Evolutionary conservation across 148 eudicot genomes (phyloP).

Genomic region (Diospyros lotus): DNA sequence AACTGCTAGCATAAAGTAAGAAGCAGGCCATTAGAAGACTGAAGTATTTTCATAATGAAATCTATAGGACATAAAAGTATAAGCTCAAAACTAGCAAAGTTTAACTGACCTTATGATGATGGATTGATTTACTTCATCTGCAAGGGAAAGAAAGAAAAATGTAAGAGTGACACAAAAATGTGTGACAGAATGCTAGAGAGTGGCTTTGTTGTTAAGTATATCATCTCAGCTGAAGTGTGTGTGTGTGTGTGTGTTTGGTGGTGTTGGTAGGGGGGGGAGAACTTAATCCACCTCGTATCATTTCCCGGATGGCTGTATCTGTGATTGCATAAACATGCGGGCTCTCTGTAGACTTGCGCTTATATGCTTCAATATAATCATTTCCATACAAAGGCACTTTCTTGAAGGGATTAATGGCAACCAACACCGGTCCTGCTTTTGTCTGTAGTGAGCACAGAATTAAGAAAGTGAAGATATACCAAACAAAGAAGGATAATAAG

Average conservation of each 20-base stretch:
- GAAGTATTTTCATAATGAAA: not conserved
- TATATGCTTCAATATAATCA: conserved; percentile 75
- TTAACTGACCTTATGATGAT: conserved; percentile 84
- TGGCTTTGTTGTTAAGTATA: conserved; percentile 1
- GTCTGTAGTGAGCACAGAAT: conserved; percentile 42
- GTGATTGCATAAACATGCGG: conserved; percentile 98
- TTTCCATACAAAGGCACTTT: conserved; percentile 70
- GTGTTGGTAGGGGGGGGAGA: too few relatives aligned
- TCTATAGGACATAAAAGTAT: not conserved
- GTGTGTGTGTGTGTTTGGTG: too few relatives aligned
- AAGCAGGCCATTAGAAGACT: too few relatives aligned
- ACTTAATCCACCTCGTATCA: conserved; percentile 68
- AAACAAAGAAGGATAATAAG: conserved; percentile 10
- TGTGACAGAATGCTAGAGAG: conserved; percentile 8
- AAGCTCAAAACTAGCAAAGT: not conserved
- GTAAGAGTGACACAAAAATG: conserved; percentile 8
- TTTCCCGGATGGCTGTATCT: conserved; percentile 83
- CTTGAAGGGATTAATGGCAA: conserved; percentile 93
- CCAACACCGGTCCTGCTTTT: conserved; percentile 94
- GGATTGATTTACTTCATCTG: conserved; percentile 99
- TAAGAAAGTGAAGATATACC: not conserved
- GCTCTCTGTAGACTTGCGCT: conserved; percentile 48
- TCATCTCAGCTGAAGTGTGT: too few relatives aligned
- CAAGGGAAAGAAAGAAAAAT: conserved; percentile 13
- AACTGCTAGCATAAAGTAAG: not conserved